Evolutionary conservation across 345 rosid species (phyloP), one percentile per base, ranked within the genome.

Genomic region (Lepidium aucheri): DNA sequence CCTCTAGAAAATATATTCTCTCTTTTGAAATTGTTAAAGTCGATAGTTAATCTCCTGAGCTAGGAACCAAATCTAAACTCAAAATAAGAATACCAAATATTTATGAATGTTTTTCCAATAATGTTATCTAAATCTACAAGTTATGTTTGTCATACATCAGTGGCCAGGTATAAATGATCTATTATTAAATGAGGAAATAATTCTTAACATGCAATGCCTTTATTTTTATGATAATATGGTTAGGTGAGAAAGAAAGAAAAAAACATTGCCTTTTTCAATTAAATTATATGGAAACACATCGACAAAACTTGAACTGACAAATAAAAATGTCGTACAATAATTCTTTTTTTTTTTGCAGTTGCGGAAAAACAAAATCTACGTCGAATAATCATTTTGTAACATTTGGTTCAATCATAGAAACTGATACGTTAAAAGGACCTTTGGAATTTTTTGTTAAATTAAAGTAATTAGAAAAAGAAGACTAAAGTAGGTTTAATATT

Each of bases 211-310:
- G 67, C 55, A 70, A 34, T 43, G 15, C 2, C 46, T 69, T 70
- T 70, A 22, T 4, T 16, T 32, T 32, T 28, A 26, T 26, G 3
- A 30, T 53, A 14, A 32, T 60, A 22, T 43, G 55, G 54, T 70
- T 70, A 44, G 63, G 68, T 53, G 55, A 69, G 16, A 70, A 52
- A 35, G 68, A 52, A 28, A 20, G 60, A 69, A 49, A 33, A 43
- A 22, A 43, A 22, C 12, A 28, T 36, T 26, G 33, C 8, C 52
- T 2, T 52, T 26, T 17, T 43, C 15, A 20, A 14, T 50, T 14
- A 26, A 16, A 6, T 63, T 40, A 41, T 46, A 18, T 46, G 6
- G 6, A 40, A 16, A 67, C 9, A 67, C 46, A 53, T 30, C n/a
- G 28, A 40, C 42, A 30, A 14, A 41, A n/a, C 8, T 5, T 1